These are phyloP conservation scores for Ceratobasidium sp. DNA, from an alignment of 1,284 basidiomycete genomes.

Conservation along the genomic window DNA sequence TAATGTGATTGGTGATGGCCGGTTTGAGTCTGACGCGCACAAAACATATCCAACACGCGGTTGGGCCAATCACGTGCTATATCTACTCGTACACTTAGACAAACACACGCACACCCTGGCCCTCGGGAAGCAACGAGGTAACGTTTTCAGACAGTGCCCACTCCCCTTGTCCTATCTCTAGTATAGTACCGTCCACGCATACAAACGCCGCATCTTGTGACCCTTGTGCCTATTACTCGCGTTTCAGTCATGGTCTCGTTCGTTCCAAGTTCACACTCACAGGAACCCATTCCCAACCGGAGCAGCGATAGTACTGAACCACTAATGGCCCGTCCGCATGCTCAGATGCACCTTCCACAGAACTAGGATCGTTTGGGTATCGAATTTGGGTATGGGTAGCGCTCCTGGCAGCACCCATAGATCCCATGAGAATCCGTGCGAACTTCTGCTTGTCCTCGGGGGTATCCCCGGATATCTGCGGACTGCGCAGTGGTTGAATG, in stretches of 20 bases:
- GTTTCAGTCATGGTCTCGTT: slow-evolving; percentile 1
- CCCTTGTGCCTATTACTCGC: slow-evolving; percentile 54
- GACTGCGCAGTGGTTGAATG: slow-evolving; percentile 80
- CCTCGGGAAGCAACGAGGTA: background rate
- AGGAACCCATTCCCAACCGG: slow-evolving; percentile 85
- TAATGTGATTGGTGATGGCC: background rate
- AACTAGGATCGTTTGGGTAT: slow-evolving; percentile 59
- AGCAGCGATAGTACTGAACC: slow-evolving; percentile 82
- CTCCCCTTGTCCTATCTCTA: slow-evolving; percentile 62
- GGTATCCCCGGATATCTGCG: slow-evolving; percentile 53
- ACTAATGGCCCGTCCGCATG: slow-evolving; percentile 60
- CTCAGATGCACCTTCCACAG: slow-evolving; percentile 45
- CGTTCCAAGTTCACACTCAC: slow-evolving; percentile 54
- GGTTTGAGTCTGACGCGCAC: background rate
- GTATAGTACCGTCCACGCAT: slow-evolving; percentile 77
- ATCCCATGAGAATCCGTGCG: slow-evolving; percentile 56
- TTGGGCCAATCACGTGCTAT: slow-evolving; percentile 4
- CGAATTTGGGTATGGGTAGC: slow-evolving; percentile 71
- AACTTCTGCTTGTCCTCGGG: slow-evolving; percentile 55
- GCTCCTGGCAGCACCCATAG: slow-evolving; percentile 73
- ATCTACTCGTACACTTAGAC: slow-evolving; percentile 21
- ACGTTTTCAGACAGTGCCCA: slow-evolving; percentile 43
- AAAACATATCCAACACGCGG: slow-evolving; percentile 19
- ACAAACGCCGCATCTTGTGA: slow-evolving; percentile 64
- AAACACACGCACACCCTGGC: slow-evolving; percentile 27